Conservation (phyloP, 441 rosid species). For the Erodium texanum region DNA sequence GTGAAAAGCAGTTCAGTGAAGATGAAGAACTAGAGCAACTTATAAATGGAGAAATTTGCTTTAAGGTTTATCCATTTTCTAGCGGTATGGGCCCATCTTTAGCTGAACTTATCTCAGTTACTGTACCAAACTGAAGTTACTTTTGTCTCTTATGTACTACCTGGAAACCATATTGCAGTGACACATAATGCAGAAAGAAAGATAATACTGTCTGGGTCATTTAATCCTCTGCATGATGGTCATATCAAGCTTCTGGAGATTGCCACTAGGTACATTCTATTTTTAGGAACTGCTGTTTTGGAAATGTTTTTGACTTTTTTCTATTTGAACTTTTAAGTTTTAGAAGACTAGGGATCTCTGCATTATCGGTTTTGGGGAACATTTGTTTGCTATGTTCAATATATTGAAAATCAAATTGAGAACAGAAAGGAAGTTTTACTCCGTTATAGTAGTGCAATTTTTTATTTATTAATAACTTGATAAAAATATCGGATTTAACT, state of each 20-base stretch:
- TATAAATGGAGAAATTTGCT: slow-evolving; percentile 55
- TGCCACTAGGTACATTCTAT: slow-evolving; percentile 1
- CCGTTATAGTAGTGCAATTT: neutral
- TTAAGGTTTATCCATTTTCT: slow-evolving; percentile 65
- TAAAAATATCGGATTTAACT: neutral
- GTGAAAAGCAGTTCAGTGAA: slow-evolving; percentile 47
- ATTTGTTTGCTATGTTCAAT: neutral
- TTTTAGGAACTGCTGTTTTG: neutral
- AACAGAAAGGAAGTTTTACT: neutral
- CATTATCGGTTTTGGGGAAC: too few relatives aligned
- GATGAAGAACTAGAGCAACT: slow-evolving; percentile 75
- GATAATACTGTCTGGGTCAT: slow-evolving; percentile 80
- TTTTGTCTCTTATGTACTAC: slow-evolving; percentile 13
- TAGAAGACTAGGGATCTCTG: too few relatives aligned
- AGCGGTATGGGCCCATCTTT: slow-evolving; percentile 41
- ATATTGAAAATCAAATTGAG: neutral
- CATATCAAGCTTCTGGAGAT: slow-evolving; percentile 76
- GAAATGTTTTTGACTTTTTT: neutral
- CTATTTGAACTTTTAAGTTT: neutral
- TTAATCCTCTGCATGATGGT: slow-evolving; percentile 85
- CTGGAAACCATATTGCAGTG: slow-evolving; percentile 31
- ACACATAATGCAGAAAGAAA: slow-evolving; percentile 46
- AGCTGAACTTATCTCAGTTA: slow-evolving; percentile 7
- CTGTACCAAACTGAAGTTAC: neutral
- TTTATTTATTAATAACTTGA: neutral